These are phyloP conservation scores for Trifolium repens DNA, from an alignment of 306 rosid genomes.

Conservation along the genomic window DNA sequence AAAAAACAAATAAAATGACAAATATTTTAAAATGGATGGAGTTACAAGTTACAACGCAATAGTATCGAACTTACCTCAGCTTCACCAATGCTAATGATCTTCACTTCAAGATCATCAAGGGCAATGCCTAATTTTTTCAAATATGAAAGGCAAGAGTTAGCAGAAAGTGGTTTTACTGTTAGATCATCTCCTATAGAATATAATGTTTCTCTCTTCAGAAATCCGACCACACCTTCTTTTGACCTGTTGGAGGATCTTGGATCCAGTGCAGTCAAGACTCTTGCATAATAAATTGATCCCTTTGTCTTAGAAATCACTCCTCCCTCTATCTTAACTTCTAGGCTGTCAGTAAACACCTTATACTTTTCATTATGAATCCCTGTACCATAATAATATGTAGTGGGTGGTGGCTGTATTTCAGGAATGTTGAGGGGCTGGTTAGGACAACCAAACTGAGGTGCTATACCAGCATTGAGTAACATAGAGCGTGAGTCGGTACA, in stretches of 20 bases:
- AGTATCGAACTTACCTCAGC: constrained; percentile 19
- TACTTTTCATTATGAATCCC: no score
- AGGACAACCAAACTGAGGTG: constrained; percentile 32
- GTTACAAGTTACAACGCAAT: not conserved
- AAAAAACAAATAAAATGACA: not conserved
- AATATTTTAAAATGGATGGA: no score
- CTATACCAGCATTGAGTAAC: constrained; percentile 38
- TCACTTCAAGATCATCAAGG: constrained; percentile 41
- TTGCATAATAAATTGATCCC: not conserved
- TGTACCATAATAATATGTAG: constrained; percentile 12
- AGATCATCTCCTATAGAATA: not conserved
- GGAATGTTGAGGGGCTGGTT: constrained; percentile 33
- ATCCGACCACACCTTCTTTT: not conserved
- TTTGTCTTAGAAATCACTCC: constrained; percentile 11
- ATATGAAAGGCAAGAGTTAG: not conserved
- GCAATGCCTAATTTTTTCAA: constrained; percentile 1
- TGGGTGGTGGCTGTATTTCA: not conserved
- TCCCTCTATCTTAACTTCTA: not conserved
- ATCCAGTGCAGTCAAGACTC: not conserved
- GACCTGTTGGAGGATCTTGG: constrained; percentile 35
- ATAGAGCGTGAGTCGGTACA: constrained; percentile 10
- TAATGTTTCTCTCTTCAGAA: not conserved
- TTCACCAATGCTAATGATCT: constrained; percentile 16
- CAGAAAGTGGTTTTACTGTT: not conserved
- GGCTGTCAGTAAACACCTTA: no score